Conservation (phyloP, 2,329 filamentous ascomycete genomes). For the Penicillium sp. region DNA sequence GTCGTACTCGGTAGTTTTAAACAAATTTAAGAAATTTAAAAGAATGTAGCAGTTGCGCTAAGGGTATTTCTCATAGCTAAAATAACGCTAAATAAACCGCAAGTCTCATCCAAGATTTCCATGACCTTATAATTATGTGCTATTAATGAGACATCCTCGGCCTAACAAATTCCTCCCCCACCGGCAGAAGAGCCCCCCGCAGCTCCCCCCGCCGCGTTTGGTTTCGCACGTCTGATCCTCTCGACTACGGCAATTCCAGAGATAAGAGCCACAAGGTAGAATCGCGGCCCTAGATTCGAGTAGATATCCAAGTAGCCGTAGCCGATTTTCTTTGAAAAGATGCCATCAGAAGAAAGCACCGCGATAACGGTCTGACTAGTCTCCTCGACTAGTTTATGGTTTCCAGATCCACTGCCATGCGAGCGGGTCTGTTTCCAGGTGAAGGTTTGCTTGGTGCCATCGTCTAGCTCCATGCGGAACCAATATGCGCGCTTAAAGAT, state of each 20-base stretch:
- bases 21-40: not conserved
- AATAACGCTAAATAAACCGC: not conserved
- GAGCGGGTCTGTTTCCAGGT: constrained; percentile 36
- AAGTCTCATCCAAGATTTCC: not conserved
- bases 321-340: constrained; percentile 32
- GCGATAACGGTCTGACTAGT: constrained; percentile 30
- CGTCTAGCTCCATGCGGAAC: constrained; percentile 27
- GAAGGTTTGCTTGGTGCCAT: constrained; percentile 24
- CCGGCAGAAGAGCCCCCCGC: not conserved
- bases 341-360: constrained; percentile 29
- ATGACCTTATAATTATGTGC: not conserved
- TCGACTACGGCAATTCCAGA: constrained; percentile 30
- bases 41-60: not conserved
- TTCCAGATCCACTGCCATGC: constrained; percentile 28
- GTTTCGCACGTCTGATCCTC: constrained; percentile 19
- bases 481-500: constrained; percentile 26
- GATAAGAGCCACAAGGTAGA: constrained; percentile 34
- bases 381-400: constrained; percentile 39
- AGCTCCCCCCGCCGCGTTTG: constrained; percentile 12
- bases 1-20: not conserved
- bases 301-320: constrained; percentile 36
- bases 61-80: not conserved
- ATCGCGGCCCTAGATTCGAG: constrained; percentile 27
- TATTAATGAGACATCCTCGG: not conserved
- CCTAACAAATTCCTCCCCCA: constrained; percentile 4